Conservation (phyloP, 2,329 filamentous ascomycete species). For the Apiospora marii region DNA sequence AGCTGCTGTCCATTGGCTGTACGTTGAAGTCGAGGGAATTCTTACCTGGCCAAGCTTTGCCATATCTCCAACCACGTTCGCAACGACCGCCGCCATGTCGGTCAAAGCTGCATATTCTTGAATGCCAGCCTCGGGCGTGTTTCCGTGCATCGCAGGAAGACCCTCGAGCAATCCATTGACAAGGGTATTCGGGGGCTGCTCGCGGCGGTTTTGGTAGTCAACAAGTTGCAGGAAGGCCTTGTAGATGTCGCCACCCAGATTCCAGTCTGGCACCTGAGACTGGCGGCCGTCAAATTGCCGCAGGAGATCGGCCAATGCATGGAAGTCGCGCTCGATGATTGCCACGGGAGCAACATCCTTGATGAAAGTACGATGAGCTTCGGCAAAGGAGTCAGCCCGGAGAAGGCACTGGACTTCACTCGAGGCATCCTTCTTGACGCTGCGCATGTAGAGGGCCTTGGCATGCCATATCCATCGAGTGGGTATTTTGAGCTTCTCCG, state of each 20-base stretch:
- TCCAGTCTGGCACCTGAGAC: constrained; percentile 74
- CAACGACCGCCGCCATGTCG: constrained; percentile 45
- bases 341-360: constrained; percentile 81
- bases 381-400: constrained; percentile 75
- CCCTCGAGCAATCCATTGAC: constrained; percentile 66
- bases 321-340: constrained; percentile 84
- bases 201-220: constrained; percentile 46
- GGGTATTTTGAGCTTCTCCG: constrained; percentile 74
- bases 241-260: constrained; percentile 82
- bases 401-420: constrained; percentile 83
- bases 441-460: constrained; percentile 82
- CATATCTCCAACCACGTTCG: constrained; percentile 42
- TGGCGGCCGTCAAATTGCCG: constrained; percentile 73
- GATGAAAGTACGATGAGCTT: constrained; percentile 86
- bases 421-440: constrained; percentile 71
- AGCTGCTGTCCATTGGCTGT: neutral
- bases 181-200: constrained; percentile 51
- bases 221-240: constrained; percentile 64
- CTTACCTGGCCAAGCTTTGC: constrained; percentile 42
- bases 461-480: constrained; percentile 85
- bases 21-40: neutral
- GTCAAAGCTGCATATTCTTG: constrained; percentile 44
- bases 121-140: constrained; percentile 43
- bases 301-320: constrained; percentile 72
- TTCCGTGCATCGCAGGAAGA: constrained; percentile 61